A percentile compares a stretch with the other conserved stretches of the same genome.
These are phyloP conservation scores for Leishmania turanica DNA, from an alignment of 208 protist genomes.

Conservation along the genomic window DNA sequence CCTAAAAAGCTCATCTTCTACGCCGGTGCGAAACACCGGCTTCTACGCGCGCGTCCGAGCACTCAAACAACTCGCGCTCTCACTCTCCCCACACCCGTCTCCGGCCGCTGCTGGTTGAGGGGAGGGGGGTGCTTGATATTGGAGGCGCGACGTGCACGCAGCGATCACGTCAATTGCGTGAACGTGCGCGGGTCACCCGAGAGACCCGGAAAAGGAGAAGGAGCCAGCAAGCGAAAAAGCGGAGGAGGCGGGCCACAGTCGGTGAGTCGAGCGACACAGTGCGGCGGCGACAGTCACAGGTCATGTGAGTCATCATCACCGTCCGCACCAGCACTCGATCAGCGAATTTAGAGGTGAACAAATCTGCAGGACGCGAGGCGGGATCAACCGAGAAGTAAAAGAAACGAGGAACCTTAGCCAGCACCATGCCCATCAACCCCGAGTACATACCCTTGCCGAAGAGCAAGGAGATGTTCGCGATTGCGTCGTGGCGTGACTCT, in stretches of 20 bases:
- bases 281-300: not conserved
- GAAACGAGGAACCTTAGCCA: constrained; percentile 6
- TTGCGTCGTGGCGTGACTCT: constrained; percentile 74
- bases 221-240: not conserved
- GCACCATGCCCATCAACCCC: constrained; percentile 50
- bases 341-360: not conserved
- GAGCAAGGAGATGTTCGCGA: constrained; percentile 73
- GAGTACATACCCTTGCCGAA: constrained; percentile 83
- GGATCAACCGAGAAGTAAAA: constrained; percentile 6
- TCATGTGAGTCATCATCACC: not conserved
- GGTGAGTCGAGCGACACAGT: not conserved
- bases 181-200: not conserved
- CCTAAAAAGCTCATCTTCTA: no score
- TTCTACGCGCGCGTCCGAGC: not conserved
- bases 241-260: not conserved
- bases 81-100: not conserved
- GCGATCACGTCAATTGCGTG: not conserved
- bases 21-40: not conserved
- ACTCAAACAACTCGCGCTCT: not conserved
- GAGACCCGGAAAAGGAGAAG: not conserved
- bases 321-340: not conserved
- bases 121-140: not conserved
- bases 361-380: constrained; percentile 3
- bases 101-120: not conserved
- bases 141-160: not conserved